Evolutionary conservation across 179 eudicot genomes (phyloP), one percentile per base, ranked within the genome.

Genomic region (Corrigiola litoralis): DNA sequence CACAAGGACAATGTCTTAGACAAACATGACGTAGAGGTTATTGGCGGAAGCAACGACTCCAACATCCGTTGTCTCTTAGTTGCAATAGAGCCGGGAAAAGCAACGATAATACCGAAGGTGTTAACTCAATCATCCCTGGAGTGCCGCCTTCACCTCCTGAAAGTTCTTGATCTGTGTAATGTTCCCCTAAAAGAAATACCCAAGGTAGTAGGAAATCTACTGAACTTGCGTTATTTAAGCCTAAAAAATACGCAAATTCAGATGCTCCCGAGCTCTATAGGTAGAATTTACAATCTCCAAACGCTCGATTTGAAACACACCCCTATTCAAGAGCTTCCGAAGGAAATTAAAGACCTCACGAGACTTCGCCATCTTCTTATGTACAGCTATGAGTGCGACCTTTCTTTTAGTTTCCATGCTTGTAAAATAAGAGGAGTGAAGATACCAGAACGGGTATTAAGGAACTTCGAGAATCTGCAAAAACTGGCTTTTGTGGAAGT

Each of bases 221-320:
- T 45, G 1, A 72, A 66, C 25, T 67, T 78, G 47, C 59, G 55
- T 2, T 78, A 74, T 24, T 49, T 78, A 31, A 71, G 68, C 50
- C 23, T 76, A 17, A 71, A 76, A 45, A 16, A 58, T 20, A 76
- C 80, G 5, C 50, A 24, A 6, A 70, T 78, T 24, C 20, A 17
- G 18, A 18, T 2, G 6, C 63, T 74, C 21, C 82, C 82, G 0
- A 50, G 31, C 23, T 67, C 68, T 2, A 67, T 74, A 12, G 79
- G 79, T 11, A 74, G 71, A 46, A 67, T 74, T 12, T 54, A 63
- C 25, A 42, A 67, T 50, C 73, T 74, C 17, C 76, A 57, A 40
- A 78, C 76, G 20, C 34, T 76, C 51, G 76, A 76, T 66, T 33
- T 76, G 51, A 76, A 71, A 16, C 50, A 40, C 3, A 66, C 72